Percentiles rank a stretch among this genome's conserved stretches.
Evolutionary conservation across 345 rosid genomes (phyloP).

Genomic region (Populus ilicifolia): DNA sequence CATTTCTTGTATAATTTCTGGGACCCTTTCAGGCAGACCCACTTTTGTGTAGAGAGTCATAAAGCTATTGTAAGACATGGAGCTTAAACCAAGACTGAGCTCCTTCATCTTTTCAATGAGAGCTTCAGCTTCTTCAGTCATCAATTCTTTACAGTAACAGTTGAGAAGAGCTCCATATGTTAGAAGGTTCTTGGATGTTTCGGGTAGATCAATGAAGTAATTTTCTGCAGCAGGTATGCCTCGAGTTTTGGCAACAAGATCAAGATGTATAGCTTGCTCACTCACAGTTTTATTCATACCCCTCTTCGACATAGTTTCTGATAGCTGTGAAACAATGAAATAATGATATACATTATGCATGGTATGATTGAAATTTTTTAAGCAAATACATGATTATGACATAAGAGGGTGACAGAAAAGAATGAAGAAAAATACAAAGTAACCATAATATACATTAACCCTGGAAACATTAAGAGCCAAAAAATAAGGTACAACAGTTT

Average conservation of each 20-base stretch:
- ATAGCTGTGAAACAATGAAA: conserved; percentile 44
- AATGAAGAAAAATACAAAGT: background rate
- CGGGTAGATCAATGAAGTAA: conserved; percentile 78
- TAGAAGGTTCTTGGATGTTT: conserved; percentile 64
- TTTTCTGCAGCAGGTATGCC: conserved; percentile 77
- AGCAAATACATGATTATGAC: background rate
- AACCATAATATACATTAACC: background rate
- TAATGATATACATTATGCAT: background rate
- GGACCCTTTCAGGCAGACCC: conserved; percentile 60
- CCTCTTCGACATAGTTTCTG: conserved; percentile 67
- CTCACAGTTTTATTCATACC: conserved; percentile 91
- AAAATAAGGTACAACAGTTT: background rate
- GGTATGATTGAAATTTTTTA: background rate
- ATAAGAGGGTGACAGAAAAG: background rate
- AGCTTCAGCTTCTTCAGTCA: conserved; percentile 79
- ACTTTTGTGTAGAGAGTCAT: conserved; percentile 81
- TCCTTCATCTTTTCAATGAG: conserved; percentile 86
- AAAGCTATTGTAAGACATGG: conserved; percentile 85
- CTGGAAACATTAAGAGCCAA: background rate
- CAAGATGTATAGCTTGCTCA: conserved; percentile 97
- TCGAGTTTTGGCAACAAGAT: conserved; percentile 72
- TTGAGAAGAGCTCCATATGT: conserved; percentile 81
- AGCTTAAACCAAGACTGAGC: conserved; percentile 55
- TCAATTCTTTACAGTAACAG: conserved; percentile 78
- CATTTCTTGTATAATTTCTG: conserved; percentile 73